Percentiles rank a stretch among this genome's conserved stretches.
These are phyloP conservation scores for Gymnopilus dilepis DNA, from an alignment of 768 basidiomycete species.

Conservation along the genomic window DNA sequence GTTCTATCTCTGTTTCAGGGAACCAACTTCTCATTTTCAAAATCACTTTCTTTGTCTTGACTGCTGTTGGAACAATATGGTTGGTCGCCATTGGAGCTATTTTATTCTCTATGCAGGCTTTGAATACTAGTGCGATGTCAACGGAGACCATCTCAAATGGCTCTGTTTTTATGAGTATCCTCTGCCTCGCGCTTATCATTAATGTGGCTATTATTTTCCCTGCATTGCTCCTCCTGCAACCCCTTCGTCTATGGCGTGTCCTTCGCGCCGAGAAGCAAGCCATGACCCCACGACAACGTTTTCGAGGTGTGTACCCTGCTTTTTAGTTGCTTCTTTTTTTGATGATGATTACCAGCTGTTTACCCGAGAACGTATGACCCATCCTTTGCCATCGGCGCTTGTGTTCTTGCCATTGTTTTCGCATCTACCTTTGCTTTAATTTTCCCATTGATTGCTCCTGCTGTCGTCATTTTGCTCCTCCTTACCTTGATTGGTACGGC, in stretches of 20 bases:
- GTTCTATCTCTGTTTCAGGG: slow-evolving; percentile 66
- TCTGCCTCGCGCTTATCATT: slow-evolving; percentile 62
- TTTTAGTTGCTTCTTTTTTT: slow-evolving; percentile 9
- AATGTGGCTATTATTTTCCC: slow-evolving; percentile 74
- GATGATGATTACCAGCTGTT: slow-evolving; percentile 47
- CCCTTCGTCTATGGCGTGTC: slow-evolving; percentile 62
- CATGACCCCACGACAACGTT: slow-evolving; percentile 78
- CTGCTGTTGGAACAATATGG: slow-evolving; percentile 61
- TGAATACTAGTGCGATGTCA: slow-evolving; percentile 45
- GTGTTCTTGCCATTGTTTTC: slow-evolving; percentile 71
- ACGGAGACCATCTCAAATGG: slow-evolving; percentile 65
- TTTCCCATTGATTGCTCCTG: slow-evolving; percentile 78
- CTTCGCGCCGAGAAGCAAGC: slow-evolving; percentile 60
- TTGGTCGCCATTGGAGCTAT: slow-evolving; percentile 71
- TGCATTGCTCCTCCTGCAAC: slow-evolving; percentile 75
- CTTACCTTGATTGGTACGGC: slow-evolving; percentile 68
- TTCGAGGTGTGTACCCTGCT: slow-evolving; percentile 60
- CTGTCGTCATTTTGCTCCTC: slow-evolving; percentile 67
- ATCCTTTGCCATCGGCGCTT: slow-evolving; percentile 67
- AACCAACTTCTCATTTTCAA: slow-evolving; percentile 66
- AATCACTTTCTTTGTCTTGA: slow-evolving; percentile 64
- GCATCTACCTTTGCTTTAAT: slow-evolving; percentile 75
- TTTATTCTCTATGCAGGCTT: slow-evolving; percentile 67
- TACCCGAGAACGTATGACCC: slow-evolving; percentile 77
- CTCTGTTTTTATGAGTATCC: slow-evolving; percentile 69